Evolutionary conservation across 495 filamentous ascomycete species (phyloP), one percentile per base, ranked within the genome.

Genomic region (Annulohypoxylon moriforme): DNA sequence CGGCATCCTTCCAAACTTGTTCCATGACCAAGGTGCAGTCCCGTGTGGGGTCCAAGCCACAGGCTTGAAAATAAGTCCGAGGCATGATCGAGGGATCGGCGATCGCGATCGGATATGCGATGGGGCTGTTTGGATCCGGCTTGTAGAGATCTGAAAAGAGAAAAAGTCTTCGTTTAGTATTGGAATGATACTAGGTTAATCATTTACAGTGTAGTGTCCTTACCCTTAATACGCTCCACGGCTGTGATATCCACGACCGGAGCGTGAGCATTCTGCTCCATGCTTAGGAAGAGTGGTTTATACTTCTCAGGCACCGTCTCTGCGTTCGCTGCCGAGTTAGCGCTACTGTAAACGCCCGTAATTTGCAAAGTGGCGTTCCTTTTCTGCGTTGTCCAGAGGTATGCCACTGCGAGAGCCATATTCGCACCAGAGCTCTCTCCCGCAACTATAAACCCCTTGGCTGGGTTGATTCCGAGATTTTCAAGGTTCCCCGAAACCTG

Each of bases 401-500:
- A 81, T 0, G 78, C 71, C 2, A 81, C 68, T 7, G 82, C 76
- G 16, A 81, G 76, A 5, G 81, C 76, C 13, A 87, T 65, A 61
- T 83, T 82, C 0, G 75, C 85, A 1, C 85, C 86, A 9, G 83
- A 82, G 27, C 80, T 84, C 5, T 77, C 78, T 8, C 85, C 86
- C n/a, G 81, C 83, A 9, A 87, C 68, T 10, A 87, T 57, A 59
- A 87, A 85, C 1, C 86, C 85, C 59, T 70, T 77, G 7, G 64
- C 55, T 2, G 80, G 75, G 42, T 82, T 75, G 11, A 81, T 78
- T 13, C 75, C 77, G 2, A 82, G 56, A n/a, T 4, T 47, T n/a
- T 60, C 24, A 22, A 46, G 57, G 14, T 60, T 46, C 36, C 46
- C 24, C 10, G 38, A 18, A 27, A 31, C 38, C 55, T 58, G 11